Conservation (phyloP, 2,329 filamentous ascomycete species). For the Aspergillus hortae region DNA sequence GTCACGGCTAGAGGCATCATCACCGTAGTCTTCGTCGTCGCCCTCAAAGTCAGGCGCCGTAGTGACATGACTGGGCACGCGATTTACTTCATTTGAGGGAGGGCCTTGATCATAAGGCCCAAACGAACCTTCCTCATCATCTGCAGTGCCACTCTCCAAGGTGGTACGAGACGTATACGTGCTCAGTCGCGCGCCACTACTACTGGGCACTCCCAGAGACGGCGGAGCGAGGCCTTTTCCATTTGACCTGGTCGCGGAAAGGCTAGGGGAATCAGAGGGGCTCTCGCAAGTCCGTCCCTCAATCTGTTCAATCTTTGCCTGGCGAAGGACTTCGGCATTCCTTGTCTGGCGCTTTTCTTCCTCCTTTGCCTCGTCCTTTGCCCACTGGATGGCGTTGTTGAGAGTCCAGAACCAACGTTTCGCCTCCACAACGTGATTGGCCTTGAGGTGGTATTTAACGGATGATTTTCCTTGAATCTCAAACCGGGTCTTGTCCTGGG, state of each 20-base stretch:
- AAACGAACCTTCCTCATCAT: constrained; percentile 52
- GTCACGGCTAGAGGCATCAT: constrained; percentile 76
- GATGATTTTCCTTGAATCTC: constrained; percentile 98
- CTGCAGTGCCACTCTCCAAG: constrained; percentile 47
- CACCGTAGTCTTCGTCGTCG: constrained; percentile 72
- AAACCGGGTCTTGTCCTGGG: constrained; percentile 95
- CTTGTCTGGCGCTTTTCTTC: constrained; percentile 74
- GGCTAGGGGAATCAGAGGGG: constrained; percentile 34
- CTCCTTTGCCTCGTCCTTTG: constrained; percentile 92
- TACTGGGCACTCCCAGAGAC: constrained; percentile 33
- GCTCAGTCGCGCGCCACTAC: constrained; percentile 46
- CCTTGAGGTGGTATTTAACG: constrained; percentile 96
- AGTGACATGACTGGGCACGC: constrained; percentile 47
- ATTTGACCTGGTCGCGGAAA: constrained; percentile 30
- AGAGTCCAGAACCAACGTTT: constrained; percentile 99
- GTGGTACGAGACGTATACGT: constrained; percentile 46
- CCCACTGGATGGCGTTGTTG: constrained; percentile 98
- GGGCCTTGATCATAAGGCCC: constrained; percentile 58
- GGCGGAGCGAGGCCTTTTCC: constrained; percentile 36
- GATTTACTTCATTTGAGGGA: constrained; percentile 47
- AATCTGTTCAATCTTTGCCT: constrained; percentile 74
- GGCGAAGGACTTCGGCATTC: constrained; percentile 70
- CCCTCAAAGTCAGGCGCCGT: constrained; percentile 58
- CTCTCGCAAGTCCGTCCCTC: constrained; percentile 49
- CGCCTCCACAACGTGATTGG: constrained; percentile 95